Evolutionary conservation across 441 rosid genomes (phyloP), one percentile per base, ranked within the genome.

Genomic region (Theobroma grandiflorum): DNA sequence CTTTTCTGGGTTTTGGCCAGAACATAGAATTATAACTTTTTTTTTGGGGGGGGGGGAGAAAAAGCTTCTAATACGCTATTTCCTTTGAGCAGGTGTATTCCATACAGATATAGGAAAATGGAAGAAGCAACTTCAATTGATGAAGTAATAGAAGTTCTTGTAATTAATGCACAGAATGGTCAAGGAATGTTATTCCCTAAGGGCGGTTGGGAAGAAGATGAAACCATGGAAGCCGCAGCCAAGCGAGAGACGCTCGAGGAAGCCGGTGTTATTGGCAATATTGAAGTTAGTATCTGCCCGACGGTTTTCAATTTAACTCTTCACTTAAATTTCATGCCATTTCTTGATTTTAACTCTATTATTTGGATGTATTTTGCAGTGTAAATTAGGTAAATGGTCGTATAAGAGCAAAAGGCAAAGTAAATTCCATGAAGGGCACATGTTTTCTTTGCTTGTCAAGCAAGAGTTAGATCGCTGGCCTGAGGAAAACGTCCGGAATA

Each of bases 181-280:
- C 76, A 83, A 75, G 93, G 88, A 22, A 87, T 82, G 89, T 69
- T 93, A 76, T 88, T 93, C 74, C 95, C 97, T 4, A 93, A 93
- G 91, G 97, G 97, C 43, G 97, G 97, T 73, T 93, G 97, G 97
- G 95, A 93, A 78, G 68, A 40, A 33, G 91, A 93, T 83, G 97
- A 93, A 84, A 69, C 92, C 22, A 91, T 90, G 72, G 88, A 84
- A 86, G 89, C 86, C 10, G 97, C 97, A 2, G 92, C 92, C 40
- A 38, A 81, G 26, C 74, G 95, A 75, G 97, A 93, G 83, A 86
- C 97, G 0, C 79, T 80, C 0, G 95, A 91, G 76, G 97, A 93
- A 86, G 94, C 94, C 35, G 95, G 97, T 76, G 95, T 91, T 0
- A 69, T 83, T 7, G 97, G 94, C 15, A 52, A 53, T n/a, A 83